phyloP scores from a whole-genome alignment of 306 rosid genomes.

The Rosa rugosa region DNA sequence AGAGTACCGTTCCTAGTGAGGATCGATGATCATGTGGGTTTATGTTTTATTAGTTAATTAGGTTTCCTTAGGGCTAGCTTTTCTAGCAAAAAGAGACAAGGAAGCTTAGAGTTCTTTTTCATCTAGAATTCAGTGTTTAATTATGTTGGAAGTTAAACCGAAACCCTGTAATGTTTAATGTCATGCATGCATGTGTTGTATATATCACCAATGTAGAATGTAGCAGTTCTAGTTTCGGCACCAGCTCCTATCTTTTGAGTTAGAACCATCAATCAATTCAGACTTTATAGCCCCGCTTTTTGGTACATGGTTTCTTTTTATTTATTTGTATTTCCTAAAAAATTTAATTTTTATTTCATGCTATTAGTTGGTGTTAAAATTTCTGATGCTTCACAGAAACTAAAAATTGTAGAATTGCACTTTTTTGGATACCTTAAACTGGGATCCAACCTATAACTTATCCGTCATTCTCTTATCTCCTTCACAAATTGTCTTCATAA shows the following conservation, averaged over 20 bases:
- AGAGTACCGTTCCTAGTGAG: neutral
- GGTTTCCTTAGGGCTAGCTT: constrained; percentile 18
- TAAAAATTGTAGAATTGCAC: neutral
- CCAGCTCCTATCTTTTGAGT: neutral
- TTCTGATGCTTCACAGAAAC: neutral
- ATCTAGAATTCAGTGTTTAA: constrained; percentile 12
- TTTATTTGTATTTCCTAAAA: neutral
- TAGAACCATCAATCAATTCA: neutral
- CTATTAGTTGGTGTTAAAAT: neutral
- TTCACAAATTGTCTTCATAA: neutral
- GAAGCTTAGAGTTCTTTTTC: constrained; percentile 1
- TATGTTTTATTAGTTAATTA: neutral
- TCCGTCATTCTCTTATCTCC: neutral
- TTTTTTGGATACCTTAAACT: neutral
- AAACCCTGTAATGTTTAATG: neutral
- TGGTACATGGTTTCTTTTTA: neutral
- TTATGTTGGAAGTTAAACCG: neutral
- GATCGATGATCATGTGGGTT: neutral
- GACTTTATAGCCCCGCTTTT: too few relatives aligned
- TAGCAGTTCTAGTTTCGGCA: neutral
- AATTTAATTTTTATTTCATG: neutral
- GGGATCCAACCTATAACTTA: neutral
- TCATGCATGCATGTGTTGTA: constrained; percentile 2
- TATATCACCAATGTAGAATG: neutral
- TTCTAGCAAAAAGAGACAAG: constrained; percentile 13